A percentile compares a stretch with the other conserved stretches of the same genome.
Conservation (phyloP, 129 eudicot genomes). For the Artemisia annua region DNA sequence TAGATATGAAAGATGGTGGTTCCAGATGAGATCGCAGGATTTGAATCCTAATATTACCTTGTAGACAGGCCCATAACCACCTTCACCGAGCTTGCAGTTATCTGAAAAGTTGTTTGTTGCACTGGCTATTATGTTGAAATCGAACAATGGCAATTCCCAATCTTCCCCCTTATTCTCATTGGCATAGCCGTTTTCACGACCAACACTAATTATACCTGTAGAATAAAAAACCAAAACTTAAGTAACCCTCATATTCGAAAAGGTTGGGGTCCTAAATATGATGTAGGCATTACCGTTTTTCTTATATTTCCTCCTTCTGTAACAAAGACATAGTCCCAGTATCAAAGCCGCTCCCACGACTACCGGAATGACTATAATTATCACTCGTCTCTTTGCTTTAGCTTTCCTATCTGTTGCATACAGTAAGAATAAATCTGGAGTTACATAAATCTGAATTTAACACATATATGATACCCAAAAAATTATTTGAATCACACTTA, state of each 20-base stretch:
- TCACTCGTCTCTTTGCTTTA: constrained; percentile 12
- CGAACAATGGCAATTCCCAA: background rate
- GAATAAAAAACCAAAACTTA: too few relatives aligned
- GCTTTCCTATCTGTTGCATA: constrained; percentile 6
- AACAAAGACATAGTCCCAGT: constrained; percentile 24
- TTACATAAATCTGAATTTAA: background rate
- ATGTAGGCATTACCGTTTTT: constrained; percentile 22
- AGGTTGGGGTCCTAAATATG: too few relatives aligned
- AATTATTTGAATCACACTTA: constrained; percentile 5
- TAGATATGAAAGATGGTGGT: background rate
- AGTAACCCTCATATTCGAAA: too few relatives aligned
- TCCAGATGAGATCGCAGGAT: background rate
- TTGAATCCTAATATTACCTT: constrained; percentile 12
- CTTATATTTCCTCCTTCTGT: constrained; percentile 17
- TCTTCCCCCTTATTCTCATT: background rate
- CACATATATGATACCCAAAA: too few relatives aligned
- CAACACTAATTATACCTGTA: too few relatives aligned
- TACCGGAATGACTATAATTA: constrained; percentile 24
- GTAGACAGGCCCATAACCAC: constrained; percentile 43
- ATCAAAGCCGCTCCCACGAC: constrained; percentile 15
- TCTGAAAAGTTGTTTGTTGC: constrained; percentile 35
- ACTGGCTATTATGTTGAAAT: background rate
- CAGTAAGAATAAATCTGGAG: background rate
- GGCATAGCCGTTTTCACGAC: too few relatives aligned
- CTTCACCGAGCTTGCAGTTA: constrained; percentile 37